These are phyloP conservation scores for Flagelloscypha sp. DNA, from an alignment of 768 basidiomycete species.

Conservation along the genomic window DNA sequence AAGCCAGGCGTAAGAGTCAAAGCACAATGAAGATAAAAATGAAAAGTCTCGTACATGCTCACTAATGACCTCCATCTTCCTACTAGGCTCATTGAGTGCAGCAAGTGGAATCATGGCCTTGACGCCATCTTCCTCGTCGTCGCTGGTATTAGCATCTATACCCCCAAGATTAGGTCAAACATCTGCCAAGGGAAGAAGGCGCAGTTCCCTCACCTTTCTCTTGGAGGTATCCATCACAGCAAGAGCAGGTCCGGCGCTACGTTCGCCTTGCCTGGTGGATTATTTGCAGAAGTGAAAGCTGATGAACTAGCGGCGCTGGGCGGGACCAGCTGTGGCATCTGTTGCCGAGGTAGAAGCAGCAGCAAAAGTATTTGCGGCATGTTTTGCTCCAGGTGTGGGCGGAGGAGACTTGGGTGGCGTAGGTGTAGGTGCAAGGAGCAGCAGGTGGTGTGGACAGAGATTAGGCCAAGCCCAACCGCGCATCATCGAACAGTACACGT, in stretches of 20 bases:
- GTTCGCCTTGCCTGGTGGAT: slow-evolving; percentile 18
- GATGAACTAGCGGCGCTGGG: slow-evolving; percentile 35
- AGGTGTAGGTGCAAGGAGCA: slow-evolving; percentile 11
- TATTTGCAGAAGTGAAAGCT: slow-evolving; percentile 37
- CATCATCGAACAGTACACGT: slow-evolving; percentile 45
- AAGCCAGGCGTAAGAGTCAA: no score
- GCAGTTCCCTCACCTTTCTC: no score
- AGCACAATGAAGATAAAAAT: no score
- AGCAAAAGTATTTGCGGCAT: slow-evolving; percentile 1
- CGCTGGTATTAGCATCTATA: no score
- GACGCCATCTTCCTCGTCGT: slow-evolving; percentile 37
- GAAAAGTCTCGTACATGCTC: no score
- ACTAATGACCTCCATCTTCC: slow-evolving; percentile 36
- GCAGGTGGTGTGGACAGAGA: slow-evolving; percentile 24
- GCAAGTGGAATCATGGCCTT: slow-evolving; percentile 48
- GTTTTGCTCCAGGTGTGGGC: slow-evolving; percentile 1
- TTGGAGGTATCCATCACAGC: slow-evolving; percentile 46
- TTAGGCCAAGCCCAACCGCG: slow-evolving; percentile 45
- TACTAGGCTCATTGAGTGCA: slow-evolving; percentile 45
- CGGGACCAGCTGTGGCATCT: slow-evolving; percentile 1
- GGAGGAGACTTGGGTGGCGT: background rate
- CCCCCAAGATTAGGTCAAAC: no score
- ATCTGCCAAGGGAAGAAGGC: no score
- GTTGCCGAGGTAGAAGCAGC: slow-evolving; percentile 2
- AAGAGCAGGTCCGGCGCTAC: slow-evolving; percentile 43